Evolutionary conservation across 2,329 filamentous ascomycete genomes (phyloP).

Genomic region (Sclerotinia spermophila): DNA sequence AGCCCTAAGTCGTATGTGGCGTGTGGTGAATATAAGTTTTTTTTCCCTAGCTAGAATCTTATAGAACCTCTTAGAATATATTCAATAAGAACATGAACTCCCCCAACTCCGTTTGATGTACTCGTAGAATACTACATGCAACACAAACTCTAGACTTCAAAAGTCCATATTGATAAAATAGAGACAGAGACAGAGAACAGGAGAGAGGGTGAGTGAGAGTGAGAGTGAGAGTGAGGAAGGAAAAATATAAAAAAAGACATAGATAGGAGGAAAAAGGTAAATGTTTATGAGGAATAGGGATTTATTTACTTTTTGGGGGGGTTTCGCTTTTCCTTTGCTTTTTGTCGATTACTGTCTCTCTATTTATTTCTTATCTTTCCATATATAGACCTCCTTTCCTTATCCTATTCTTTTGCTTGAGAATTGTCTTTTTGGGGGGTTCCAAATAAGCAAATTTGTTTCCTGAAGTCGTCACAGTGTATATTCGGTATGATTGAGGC

Average conservation of each 20-base stretch:
- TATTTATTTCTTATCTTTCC: neutral
- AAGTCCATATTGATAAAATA: neutral
- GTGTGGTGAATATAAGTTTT: conserved; percentile 10
- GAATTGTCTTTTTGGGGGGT: neutral
- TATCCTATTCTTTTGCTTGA: neutral
- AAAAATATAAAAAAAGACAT: too few relatives aligned
- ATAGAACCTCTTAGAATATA: conserved; percentile 12
- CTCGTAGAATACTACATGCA: neutral
- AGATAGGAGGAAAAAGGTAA: neutral
- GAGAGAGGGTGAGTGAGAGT: too few relatives aligned
- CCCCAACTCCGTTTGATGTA: neutral
- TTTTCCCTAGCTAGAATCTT: conserved; percentile 10
- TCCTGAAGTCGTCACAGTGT: neutral
- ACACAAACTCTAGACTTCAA: neutral
- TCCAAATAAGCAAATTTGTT: neutral
- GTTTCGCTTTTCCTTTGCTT: neutral
- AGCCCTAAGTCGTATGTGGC: conserved; percentile 8
- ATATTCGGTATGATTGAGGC: neutral
- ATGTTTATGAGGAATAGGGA: neutral
- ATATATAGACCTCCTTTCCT: neutral
- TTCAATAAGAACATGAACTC: neutral
- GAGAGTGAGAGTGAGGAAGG: neutral
- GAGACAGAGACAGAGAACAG: neutral
- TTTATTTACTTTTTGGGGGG: neutral
- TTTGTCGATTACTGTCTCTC: neutral